Evolutionary conservation across 2,329 filamentous ascomycete species (phyloP), one percentile per base, ranked within the genome.

Genomic region (Colletotrichum somersetense): DNA sequence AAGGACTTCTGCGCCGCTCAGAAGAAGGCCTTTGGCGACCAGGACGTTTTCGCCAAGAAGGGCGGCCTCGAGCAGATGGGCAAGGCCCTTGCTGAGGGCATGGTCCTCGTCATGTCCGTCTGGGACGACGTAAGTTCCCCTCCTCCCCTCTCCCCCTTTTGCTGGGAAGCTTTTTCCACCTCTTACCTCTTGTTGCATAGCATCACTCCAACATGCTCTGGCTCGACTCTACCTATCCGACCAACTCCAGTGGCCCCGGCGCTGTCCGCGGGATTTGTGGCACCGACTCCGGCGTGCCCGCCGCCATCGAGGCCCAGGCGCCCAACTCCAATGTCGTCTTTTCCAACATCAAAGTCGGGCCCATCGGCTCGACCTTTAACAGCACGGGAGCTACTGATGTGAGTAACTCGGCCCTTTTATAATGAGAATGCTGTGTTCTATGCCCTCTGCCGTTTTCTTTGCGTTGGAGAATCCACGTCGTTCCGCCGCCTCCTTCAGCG

Each of bases 121-220:
- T 91, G 89, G 89, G 89, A 92, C 78, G 91, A 93, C 81, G 73
- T 72, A 52, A 67, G 67, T 71, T 12, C 8, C 30, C 5, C 23
- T n/a, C 16, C n/a, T 2, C 20, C 23, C 20, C 46, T 35, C 46
- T 18, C 44, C 8, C 8, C 44, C 18, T 4, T 48, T 23, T 23
- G 7, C 6, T 8, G 6, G 42, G 42, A 10, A 0, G 0, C 26
- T 33, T 26, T 48, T 5, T 14, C 30, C 30, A 2, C 18, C 26
- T 10, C 18, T 20, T 38, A 26, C 8, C 14, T 38, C 3, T 35
- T 52, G 23, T 11, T 18, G 26, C 48, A 23, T 10, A 81, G 80
- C 88, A 92, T 81, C 81, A 87, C 72, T 83, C 88, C 77, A 87
- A 91, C 82, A 93, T 94, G 91, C 87, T 92, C 77, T 94, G 92